phyloP scores from a whole-genome alignment of 768 basidiomycete species.

The Dioszegia hungarica region DNA sequence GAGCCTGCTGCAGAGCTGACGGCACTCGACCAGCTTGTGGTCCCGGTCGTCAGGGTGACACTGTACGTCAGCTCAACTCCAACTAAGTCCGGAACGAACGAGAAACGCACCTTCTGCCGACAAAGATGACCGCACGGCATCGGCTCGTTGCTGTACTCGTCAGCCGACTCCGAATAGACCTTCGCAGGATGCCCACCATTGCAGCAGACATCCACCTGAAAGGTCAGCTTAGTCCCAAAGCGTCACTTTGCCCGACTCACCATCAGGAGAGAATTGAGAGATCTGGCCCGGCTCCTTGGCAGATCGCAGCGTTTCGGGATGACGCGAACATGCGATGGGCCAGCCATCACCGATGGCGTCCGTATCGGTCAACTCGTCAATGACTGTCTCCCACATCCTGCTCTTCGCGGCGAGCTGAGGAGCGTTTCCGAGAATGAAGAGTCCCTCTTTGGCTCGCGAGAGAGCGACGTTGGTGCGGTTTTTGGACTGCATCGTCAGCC shows the following conservation, averaged over 20 bases:
- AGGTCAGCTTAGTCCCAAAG: background rate
- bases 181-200: too few species aligned
- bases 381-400: conserved; percentile 6
- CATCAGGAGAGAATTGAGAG: conserved; percentile 6
- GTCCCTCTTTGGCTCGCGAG: conserved; percentile 69
- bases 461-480: conserved; percentile 57
- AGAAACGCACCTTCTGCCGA: background rate
- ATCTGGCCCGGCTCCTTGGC: conserved; percentile 4
- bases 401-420: conserved; percentile 12
- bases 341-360: conserved; percentile 5
- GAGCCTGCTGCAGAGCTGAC: conserved; percentile 50
- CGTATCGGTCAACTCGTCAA: conserved; percentile 1
- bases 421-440: conserved; percentile 68
- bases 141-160: background rate
- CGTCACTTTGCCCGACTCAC: background rate
- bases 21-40: conserved; percentile 23
- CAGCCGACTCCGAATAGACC: too few species aligned
- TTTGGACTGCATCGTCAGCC: conserved; percentile 6
- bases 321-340: conserved; percentile 10
- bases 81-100: too few species aligned
- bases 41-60: conserved; percentile 4
- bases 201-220: conserved; percentile 8
- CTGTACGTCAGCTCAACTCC: background rate
- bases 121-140: conserved; percentile 15
- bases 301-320: background rate